Base-by-base conservation (phyloP, 1,284 basidiomycete species). In the Anthracocystis setariae region DNA sequence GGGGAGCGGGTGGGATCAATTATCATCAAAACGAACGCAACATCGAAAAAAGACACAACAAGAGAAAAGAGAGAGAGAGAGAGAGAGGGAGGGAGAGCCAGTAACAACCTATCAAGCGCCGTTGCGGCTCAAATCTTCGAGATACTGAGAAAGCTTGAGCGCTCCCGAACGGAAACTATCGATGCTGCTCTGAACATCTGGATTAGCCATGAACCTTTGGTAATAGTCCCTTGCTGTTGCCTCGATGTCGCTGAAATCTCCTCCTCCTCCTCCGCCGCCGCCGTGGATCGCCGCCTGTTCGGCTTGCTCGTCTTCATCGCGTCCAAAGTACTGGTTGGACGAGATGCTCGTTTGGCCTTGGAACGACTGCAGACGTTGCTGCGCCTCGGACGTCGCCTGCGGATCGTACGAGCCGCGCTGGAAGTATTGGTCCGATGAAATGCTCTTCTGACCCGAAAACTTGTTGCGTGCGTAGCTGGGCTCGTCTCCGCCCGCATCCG, bases 361-460 rank as follows among this genome's bases (percentile, higher is more conserved):
- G 88, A 99, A 98, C 46, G 89, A 86, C 74, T 90, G 88, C 44
- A 98, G 85, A 9, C 95, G 89, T 20, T 87, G 85, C 82, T 93
- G 91, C 1, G 94, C 93, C 84, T 97, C 93, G 39, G 86, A 84
- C 32, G 88, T 83, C 4, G 89, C 87, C 42, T 84, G 81, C 1
- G 93, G 88, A 82, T 98, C 95, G 84, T 97, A 97, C 18, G 89
- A 84, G 53, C 92, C 91, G 27, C 95, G 88, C 37, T 91, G 92
- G 84, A 98, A 98, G 87, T 92, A 98, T 91, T 95, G 94, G 83
- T 98, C 96, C 2, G 92, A 95, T 5, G 93, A 96, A 83, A 99
- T 82, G 40, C 71, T 85, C 84, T 98, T 98, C 82, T 98, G 95
- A 68, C 81, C 85, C 1, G 92, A 92, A 82, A 98, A 99, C 79